phyloP scores from a whole-genome alignment of 23 red algal genomes.

The Gracilaria gracilis region DNA sequence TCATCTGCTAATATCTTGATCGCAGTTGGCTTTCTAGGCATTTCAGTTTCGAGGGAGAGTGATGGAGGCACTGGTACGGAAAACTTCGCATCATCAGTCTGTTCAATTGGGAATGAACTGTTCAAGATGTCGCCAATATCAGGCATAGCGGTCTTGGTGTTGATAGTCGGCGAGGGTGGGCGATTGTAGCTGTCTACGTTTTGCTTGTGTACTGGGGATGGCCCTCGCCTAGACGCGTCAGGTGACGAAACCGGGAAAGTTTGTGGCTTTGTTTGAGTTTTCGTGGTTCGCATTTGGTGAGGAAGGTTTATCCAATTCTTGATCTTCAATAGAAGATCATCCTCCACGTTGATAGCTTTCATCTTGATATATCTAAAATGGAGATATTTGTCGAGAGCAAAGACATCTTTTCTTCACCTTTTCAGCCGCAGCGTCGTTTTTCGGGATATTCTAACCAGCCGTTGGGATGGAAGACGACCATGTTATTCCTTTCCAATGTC shows the following conservation, averaged over 20 bases:
- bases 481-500: conserved; percentile 58
- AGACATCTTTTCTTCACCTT: conserved; percentile 10
- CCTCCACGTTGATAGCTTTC: conserved; percentile 38
- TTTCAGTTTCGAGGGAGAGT: not conserved
- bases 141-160: conserved; percentile 89
- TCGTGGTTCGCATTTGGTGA: conserved; percentile 3
- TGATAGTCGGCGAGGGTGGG: conserved; percentile 79
- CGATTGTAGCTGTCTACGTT: conserved; percentile 16
- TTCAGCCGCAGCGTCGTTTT: conserved; percentile 28
- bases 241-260: not conserved
- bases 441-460: conserved; percentile 56
- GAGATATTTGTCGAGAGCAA: not conserved
- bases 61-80: not conserved
- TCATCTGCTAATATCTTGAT: conserved; percentile 5
- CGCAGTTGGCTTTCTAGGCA: not conserved
- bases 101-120: conserved; percentile 57
- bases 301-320: not conserved
- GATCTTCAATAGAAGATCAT: not conserved
- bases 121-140: conserved; percentile 96
- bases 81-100: not conserved
- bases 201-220: not conserved
- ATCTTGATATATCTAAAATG: conserved; percentile 14
- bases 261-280: not conserved
- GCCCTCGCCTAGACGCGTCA: not conserved
- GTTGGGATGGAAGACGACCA: conserved; percentile 56